phyloP scores from a whole-genome alignment of 2,329 filamentous ascomycete species.

The Plenodomus tracheiphilus region DNA sequence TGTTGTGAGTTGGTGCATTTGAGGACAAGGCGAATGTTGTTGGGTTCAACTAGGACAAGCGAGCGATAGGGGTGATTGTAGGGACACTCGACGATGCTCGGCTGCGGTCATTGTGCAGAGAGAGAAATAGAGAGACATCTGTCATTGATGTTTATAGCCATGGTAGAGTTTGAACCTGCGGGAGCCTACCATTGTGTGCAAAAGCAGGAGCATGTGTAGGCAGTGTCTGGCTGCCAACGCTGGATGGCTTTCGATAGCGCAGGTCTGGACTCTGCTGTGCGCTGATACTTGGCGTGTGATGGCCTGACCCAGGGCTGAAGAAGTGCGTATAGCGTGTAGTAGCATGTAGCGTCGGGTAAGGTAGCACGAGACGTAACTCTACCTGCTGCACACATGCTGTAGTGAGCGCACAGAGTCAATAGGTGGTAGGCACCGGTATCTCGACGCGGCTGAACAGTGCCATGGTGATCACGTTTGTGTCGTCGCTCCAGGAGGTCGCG shows the following conservation, averaged over 20 bases:
- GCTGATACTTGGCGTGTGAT: no score
- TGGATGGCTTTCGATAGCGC: not conserved
- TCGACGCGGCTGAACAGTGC: not conserved
- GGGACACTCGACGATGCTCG: no score
- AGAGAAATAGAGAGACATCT: not conserved
- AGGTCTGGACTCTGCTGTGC: not conserved
- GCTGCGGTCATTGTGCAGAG: no score
- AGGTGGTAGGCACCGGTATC: no score
- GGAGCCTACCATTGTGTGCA: not conserved
- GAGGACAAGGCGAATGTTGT: not conserved
- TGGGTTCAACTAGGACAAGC: not conserved
- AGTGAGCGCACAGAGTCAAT: no score
- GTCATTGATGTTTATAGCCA: not conserved
- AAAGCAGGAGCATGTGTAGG: no score
- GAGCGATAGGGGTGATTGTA: not conserved
- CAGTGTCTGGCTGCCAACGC: not conserved
- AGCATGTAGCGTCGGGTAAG: no score
- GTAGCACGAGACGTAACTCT: no score
- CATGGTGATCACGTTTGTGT: no score
- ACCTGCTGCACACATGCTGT: no score
- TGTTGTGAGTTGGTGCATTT: not conserved
- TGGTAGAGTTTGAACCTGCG: no score
- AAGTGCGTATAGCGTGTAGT: not conserved
- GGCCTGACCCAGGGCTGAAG: no score
- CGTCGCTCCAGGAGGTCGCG: not conserved